Conservation (phyloP, 768 basidiomycete species). For the Crassisporium funariophilum region DNA sequence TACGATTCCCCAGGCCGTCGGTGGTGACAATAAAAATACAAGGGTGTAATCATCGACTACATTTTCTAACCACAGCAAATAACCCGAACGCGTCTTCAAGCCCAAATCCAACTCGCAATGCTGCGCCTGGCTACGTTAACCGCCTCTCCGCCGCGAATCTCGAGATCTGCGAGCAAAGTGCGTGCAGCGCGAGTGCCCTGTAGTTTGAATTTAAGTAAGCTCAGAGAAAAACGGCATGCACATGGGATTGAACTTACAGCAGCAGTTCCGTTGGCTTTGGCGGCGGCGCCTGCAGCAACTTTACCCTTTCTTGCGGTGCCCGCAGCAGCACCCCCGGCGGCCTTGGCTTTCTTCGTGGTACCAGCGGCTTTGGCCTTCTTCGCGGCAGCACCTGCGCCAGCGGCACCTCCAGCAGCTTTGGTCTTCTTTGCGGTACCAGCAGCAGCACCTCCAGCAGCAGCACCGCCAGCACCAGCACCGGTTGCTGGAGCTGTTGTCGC, state of each 20-base stretch:
- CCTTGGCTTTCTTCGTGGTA: slow-evolving; percentile 9
- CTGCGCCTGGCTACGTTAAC: slow-evolving; percentile 26
- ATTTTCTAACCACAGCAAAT: too few relatives aligned
- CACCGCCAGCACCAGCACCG: slow-evolving; percentile 11
- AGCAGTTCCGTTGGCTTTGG: neutral
- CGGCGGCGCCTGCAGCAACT: too few relatives aligned
- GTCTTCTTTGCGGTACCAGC: slow-evolving; percentile 18
- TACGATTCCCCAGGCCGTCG: too few relatives aligned
- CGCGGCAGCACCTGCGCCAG: too few relatives aligned
- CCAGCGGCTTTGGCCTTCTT: slow-evolving; percentile 18
- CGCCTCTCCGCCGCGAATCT: slow-evolving; percentile 26
- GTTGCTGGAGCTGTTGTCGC: slow-evolving; percentile 18
- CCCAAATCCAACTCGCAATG: slow-evolving; percentile 32
- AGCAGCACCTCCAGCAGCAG: slow-evolving; percentile 11
- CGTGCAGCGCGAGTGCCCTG: slow-evolving; percentile 45
- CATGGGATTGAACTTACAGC: slow-evolving; percentile 13
- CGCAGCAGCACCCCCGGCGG: slow-evolving; percentile 6
- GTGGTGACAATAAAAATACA: too few relatives aligned
- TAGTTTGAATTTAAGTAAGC: neutral
- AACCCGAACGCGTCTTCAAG: slow-evolving; percentile 22
- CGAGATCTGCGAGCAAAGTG: slow-evolving; percentile 32
- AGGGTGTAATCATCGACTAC: too few relatives aligned
- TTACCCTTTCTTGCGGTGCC: slow-evolving; percentile 1
- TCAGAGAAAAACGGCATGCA: neutral
- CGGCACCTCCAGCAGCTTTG: slow-evolving; percentile 8